Evolutionary conservation across 495 filamentous ascomycete genomes (phyloP).

Genomic region (Arthonia radiata): DNA sequence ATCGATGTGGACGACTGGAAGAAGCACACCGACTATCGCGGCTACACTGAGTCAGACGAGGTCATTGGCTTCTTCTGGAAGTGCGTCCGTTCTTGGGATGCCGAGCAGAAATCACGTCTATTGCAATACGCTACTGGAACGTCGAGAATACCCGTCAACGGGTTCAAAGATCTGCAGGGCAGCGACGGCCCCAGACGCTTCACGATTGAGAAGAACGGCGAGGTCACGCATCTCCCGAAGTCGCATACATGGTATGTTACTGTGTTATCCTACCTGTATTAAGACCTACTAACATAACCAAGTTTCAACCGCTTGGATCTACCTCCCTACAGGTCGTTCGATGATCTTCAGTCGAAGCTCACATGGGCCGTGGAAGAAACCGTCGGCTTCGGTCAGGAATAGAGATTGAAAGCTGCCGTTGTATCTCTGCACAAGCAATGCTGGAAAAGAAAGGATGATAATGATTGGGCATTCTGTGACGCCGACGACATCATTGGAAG

Average conservation of each 20-base stretch:
- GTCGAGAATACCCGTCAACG: slow-evolving; percentile 93
- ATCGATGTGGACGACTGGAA: slow-evolving; percentile 99
- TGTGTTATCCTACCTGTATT: not conserved
- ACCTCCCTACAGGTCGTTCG: slow-evolving; percentile 73
- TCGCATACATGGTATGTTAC: slow-evolving; percentile 81
- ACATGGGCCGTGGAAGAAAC: slow-evolving; percentile 97
- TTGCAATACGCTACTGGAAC: slow-evolving; percentile 96
- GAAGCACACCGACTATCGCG: slow-evolving; percentile 99
- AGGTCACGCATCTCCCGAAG: slow-evolving; percentile 72
- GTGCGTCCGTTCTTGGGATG: slow-evolving; percentile 80
- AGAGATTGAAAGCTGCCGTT: slow-evolving; percentile 13
- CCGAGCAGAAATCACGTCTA: slow-evolving; percentile 89
- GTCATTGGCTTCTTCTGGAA: slow-evolving; percentile 99
- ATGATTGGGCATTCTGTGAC: too few species aligned
- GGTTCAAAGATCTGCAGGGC: slow-evolving; percentile 97
- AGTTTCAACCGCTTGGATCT: slow-evolving; percentile 97
- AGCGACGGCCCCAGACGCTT: slow-evolving; percentile 88
- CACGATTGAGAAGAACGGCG: slow-evolving; percentile 94
- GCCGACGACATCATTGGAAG: too few species aligned
- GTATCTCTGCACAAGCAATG: too few species aligned
- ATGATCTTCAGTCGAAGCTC: slow-evolving; percentile 64
- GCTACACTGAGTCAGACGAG: slow-evolving; percentile 94
- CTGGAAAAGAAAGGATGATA: too few species aligned
- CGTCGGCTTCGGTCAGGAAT: slow-evolving; percentile 97
- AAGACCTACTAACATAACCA: slow-evolving; percentile 6